phyloP scores from a whole-genome alignment of 2,329 filamentous ascomycete species.

The Aphanocladium album region DNA sequence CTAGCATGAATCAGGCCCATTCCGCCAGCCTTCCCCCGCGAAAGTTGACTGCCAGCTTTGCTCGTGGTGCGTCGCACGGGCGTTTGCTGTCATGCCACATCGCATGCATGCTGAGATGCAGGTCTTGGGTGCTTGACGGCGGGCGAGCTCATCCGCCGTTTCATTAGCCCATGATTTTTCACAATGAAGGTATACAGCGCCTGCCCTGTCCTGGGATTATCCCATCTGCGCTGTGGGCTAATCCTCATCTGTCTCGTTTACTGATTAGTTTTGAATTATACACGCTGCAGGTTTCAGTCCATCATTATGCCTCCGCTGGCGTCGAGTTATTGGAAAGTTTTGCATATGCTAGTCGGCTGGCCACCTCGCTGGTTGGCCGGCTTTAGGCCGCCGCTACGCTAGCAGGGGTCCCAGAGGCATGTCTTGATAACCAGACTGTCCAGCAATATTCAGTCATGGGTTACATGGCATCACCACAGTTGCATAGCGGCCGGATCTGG shows the following conservation, averaged over 20 bases:
- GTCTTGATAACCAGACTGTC: too few relatives aligned
- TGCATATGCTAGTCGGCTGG: not conserved
- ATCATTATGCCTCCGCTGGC: not conserved
- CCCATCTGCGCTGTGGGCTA: not conserved
- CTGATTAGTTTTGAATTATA: not conserved
- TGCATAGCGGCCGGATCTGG: not conserved
- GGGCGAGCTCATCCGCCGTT: too few relatives aligned
- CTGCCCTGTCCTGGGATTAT: not conserved
- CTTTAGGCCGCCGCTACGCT: not conserved
- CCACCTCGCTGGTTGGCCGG: not conserved
- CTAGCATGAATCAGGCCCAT: slow-evolving; percentile 1
- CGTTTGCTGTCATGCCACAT: slow-evolving; percentile 2
- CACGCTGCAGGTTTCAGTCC: not conserved
- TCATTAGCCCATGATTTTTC: too few relatives aligned
- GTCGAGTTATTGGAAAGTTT: not conserved
- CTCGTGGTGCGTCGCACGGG: not conserved
- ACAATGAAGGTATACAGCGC: too few relatives aligned
- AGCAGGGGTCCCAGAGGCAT: not conserved
- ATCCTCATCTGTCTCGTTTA: not conserved
- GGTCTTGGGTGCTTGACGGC: too few relatives aligned
- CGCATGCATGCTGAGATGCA: not conserved
- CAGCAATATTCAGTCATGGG: not conserved
- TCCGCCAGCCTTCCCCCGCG: not conserved
- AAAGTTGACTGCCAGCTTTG: not conserved
- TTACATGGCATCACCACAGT: not conserved